Conservation (phyloP, 2,329 filamentous ascomycete genomes). For the Sporothrix protearum region DNA sequence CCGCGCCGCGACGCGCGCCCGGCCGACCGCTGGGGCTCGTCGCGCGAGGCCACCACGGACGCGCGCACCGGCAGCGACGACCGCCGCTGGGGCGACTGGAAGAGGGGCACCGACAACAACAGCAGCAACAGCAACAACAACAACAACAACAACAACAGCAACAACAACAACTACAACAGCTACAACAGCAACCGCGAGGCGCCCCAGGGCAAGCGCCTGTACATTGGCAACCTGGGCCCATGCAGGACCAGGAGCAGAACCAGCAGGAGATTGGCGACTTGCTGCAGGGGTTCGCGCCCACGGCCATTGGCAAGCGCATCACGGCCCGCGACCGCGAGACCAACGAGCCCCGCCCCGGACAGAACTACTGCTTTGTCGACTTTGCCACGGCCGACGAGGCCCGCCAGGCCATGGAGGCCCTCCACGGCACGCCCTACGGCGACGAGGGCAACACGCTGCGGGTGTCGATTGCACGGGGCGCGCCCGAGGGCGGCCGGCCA, state of each 20-base stretch:
- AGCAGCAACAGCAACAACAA: not conserved
- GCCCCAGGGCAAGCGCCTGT: conserved; percentile 43
- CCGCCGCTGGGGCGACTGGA: conserved; percentile 46
- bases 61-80: conserved; percentile 27
- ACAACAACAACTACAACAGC: conserved; percentile 27
- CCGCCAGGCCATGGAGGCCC: conserved; percentile 41
- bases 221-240: conserved; percentile 50
- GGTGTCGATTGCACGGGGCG: conserved; percentile 20
- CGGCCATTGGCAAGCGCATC: conserved; percentile 50
- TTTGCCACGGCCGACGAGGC: conserved; percentile 54
- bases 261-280: conserved; percentile 46
- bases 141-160: conserved; percentile 10
- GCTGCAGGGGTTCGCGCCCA: conserved; percentile 46
- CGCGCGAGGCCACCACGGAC: conserved; percentile 23
- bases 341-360: conserved; percentile 47
- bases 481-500: not conserved
- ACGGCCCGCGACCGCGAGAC: conserved; percentile 55
- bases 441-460: conserved; percentile 6
- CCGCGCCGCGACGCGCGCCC: conserved; percentile 22
- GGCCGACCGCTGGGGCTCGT: conserved; percentile 25
- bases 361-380: conserved; percentile 66
- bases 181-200: conserved; percentile 26
- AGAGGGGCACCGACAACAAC: conserved; percentile 20
- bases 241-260: conserved; percentile 47
- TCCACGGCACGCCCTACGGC: conserved; percentile 37